A percentile compares a stretch with the other conserved stretches of the same genome.
Conservation (phyloP, 1,139 yeast species). For the Pneumocystis murina region DNA sequence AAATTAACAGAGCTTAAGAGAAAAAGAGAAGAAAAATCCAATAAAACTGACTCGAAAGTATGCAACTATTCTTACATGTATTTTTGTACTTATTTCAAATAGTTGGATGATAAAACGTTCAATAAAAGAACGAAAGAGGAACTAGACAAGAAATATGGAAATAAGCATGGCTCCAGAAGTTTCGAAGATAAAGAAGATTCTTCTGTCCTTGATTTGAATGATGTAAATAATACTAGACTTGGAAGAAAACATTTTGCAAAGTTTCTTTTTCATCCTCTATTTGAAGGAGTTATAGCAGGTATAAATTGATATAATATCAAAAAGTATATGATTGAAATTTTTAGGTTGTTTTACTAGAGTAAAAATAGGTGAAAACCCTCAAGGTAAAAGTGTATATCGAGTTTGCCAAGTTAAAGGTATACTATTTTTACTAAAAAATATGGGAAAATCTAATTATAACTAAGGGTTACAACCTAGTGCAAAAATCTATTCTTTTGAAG, state of each 20-base stretch:
- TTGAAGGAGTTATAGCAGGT: conserved; percentile 35
- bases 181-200: conserved; percentile 22
- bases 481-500: conserved; percentile 10
- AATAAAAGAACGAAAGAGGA: conserved; percentile 20
- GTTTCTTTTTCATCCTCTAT: conserved; percentile 69
- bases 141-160: conserved; percentile 11
- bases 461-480: conserved; percentile 6
- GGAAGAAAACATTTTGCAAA: conserved; percentile 65
- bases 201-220: conserved; percentile 32
- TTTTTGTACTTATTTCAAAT: conserved; percentile 25
- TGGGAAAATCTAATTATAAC: conserved; percentile 25
- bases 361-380: conserved; percentile 56
- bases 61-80: conserved; percentile 15
- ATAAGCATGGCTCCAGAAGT: conserved; percentile 16
- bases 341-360: conserved; percentile 54
- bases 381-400: conserved; percentile 53
- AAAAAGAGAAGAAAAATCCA: conserved; percentile 50
- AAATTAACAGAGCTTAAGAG: conserved; percentile 71
- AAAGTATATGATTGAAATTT: conserved; percentile 17
- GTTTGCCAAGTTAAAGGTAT: conserved; percentile 66
- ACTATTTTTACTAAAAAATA: conserved; percentile 39
- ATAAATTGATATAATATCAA: background rate
- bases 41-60: conserved; percentile 16
- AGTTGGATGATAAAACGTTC: conserved; percentile 25
- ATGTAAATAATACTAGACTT: conserved; percentile 54